phyloP scores from a whole-genome alignment of 306 rosid species.

The Dryas drummondii region DNA sequence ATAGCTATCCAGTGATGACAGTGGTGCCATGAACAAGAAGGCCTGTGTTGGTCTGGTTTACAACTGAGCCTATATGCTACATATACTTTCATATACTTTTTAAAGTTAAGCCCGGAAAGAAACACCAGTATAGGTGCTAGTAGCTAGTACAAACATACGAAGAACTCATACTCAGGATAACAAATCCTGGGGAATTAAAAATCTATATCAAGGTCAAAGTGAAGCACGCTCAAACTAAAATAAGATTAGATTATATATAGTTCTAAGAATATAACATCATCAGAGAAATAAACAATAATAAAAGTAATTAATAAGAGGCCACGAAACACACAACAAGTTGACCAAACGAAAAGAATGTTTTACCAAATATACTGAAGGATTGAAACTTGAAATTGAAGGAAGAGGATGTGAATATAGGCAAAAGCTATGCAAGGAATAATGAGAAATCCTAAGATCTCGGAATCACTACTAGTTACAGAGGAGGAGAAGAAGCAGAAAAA shows the following conservation, averaged over 20 bases:
- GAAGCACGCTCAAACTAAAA: neutral
- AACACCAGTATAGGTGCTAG: conserved; percentile 1
- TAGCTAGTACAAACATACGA: neutral
- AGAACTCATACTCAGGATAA: neutral
- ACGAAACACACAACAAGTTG: neutral
- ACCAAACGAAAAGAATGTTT: neutral
- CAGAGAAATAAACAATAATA: neutral
- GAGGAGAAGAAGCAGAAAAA: neutral
- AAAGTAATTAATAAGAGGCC: neutral
- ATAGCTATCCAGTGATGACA: neutral
- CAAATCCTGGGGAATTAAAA: neutral
- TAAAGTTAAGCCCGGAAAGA: neutral
- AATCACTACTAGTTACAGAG: neutral
- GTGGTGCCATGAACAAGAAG: neutral
- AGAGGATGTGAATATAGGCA: neutral
- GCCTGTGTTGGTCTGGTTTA: neutral
- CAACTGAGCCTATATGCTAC: neutral
- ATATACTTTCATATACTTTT: neutral
- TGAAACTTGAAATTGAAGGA: neutral
- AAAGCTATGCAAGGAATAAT: neutral
- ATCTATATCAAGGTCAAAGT: neutral
- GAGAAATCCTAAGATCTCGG: neutral
- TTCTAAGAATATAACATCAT: neutral
- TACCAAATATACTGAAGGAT: neutral
- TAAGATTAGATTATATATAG: neutral